Evolutionary conservation across 495 filamentous ascomycete species (phyloP), one percentile per base, ranked within the genome.

Genomic region (Aspergillus carlsbadensis): DNA sequence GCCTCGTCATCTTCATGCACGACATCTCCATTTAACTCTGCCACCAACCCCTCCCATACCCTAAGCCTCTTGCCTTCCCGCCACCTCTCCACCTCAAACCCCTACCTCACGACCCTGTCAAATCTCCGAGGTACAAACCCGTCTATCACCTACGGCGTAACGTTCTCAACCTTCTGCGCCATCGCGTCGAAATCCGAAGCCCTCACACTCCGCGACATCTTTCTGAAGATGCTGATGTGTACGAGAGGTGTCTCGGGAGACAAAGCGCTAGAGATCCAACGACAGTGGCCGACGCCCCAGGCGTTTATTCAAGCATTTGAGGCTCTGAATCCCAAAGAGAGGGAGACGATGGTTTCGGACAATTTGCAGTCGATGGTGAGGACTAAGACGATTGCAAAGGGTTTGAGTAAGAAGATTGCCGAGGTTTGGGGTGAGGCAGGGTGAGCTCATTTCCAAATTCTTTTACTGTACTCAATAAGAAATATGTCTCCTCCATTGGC

Each of bases 161-260:
- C 81, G 26, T 92, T 91, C 58, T 65, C 81, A 1, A 85, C 87
- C 4, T 93, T 93, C 61, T 82, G 86, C 0, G 80, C 82, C 1
- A 66, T 95, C 15, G 81, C 83, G 0, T 88, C 85, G 0, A 95
- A 95, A 68, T 90, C 87, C 0, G 87, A 89, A 26, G 77, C 78
- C 39, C 77, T 91, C 41, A 87, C 87, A 3, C 75, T 93, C 18
- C 78, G 89, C 36, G 90, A 95, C 57, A 65, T 93, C 0, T 93
- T 81, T 62, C 65, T 94, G 20, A 93, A 93, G 68, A 93, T 95
- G 89, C 74, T 95, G 46, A 93, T 95, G 90, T 90, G 87, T 61
- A 88, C 84, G 10, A 79, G 80, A 21, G 87, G 89, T 2, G 74
- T 95, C n/a, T 86, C 84, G 5, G 87, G 88, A 0, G 90, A 94